Evolutionary conservation across 164 flowering plant genomes (phyloP), one percentile per base, ranked within the genome.

Genomic region (Akebia trifoliata): DNA sequence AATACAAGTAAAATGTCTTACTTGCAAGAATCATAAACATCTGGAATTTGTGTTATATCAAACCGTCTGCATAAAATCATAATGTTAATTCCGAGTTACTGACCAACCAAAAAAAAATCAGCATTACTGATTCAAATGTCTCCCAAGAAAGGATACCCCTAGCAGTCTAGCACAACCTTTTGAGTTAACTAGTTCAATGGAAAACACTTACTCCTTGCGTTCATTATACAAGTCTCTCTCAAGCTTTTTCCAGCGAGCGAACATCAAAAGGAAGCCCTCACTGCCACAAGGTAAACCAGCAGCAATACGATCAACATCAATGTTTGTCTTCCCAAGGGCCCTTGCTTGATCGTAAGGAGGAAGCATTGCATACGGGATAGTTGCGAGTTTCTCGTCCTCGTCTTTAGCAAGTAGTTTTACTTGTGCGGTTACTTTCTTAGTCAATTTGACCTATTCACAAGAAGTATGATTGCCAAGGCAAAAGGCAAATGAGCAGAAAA

Each of bases 1-100:
- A 12, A n/a, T n/a, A n/a, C 18, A 4, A 0, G 22, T n/a, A n/a
- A n/a, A n/a, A 30, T 28, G 15, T 66, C 99, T 90, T 85, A 94
- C 99, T 94, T 94, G 99, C 96, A 86, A 0, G 99, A 94, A 71
- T 94, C 99, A 79, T 94, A 94, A 54, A 90, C 96, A 75, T 94
- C 99, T 54, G 99, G 99, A 73, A 94, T 94, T 68, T 94, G 99
- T 57, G 96, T 87, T 61, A 90, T 85, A 67, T 94, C 97, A 67
- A 81, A 94, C 17, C 96, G 86, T 4, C 99, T 94, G 97, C 78
- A 50, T 17, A 60, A 21, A 39, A 50, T 35, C 31, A 65, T 21
- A 54, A 10, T 29, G 39, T 49, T 46, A 70, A 53, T n/a, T n/a
- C n/a, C n/a, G n/a, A n/a, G n/a, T n/a, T n/a, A n/a, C n/a, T n/a